Percentiles rank a stretch among this genome's conserved stretches.
phyloP scores from a whole-genome alignment of 176 grass and related monocot genomes.

The Melocanna baccifera region DNA sequence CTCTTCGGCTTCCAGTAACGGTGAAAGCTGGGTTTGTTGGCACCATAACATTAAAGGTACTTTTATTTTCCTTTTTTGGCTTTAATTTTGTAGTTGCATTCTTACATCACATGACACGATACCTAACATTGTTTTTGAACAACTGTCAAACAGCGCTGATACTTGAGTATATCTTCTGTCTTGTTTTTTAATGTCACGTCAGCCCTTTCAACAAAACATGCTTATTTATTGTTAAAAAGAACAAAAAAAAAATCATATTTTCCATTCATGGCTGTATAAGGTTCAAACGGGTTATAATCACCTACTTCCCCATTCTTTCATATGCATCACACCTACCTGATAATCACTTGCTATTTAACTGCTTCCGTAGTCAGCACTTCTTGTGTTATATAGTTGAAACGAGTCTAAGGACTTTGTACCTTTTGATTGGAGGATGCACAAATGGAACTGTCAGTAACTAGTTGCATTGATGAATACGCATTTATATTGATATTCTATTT shows the following conservation, averaged over 20 bases:
- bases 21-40: conserved; percentile 99
- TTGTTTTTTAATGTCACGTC: conserved; percentile 13
- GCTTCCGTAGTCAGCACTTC: background rate
- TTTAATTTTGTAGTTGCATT: background rate
- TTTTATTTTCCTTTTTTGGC: conserved; percentile 11
- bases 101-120: background rate
- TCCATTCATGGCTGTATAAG: background rate
- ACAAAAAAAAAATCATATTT: background rate
- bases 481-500: background rate
- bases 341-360: conserved; percentile 2
- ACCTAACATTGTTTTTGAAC: conserved; percentile 6
- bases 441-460: background rate
- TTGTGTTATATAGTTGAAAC: background rate
- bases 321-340: background rate
- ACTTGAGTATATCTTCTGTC: background rate
- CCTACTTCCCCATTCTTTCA: background rate
- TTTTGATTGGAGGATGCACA: background rate
- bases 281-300: background rate
- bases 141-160: background rate
- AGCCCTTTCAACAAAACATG: background rate
- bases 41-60: conserved; percentile 94
- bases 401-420: background rate
- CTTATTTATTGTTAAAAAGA: background rate
- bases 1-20: conserved; percentile 88
- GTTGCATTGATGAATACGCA: background rate